A percentile compares a stretch with the other conserved stretches of the same genome.
These are phyloP conservation scores for Otatea glauca DNA, from an alignment of 176 grass and related monocot genomes.

Conservation along the genomic window DNA sequence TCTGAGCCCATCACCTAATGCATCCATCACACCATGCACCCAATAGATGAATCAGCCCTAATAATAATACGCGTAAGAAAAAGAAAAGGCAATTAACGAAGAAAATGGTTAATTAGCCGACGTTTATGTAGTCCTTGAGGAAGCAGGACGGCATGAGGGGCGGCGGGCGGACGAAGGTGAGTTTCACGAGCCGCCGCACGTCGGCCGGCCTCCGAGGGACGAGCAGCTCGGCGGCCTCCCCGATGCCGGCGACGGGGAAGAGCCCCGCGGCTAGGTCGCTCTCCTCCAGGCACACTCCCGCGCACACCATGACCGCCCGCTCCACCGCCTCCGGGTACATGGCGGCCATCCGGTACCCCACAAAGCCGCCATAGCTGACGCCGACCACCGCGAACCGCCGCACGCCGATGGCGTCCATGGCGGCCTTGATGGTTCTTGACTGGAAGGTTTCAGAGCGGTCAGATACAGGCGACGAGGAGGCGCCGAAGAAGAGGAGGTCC, in stretches of 20 bases:
- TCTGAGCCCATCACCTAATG: conserved; percentile 76
- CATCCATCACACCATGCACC: background rate
- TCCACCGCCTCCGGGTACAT: conserved; percentile 70
- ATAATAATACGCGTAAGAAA: background rate
- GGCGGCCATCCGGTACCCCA: conserved; percentile 72
- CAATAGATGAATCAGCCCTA: background rate
- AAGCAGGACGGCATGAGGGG: conserved; percentile 77
- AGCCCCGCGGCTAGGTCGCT: conserved; percentile 58
- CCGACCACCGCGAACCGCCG: conserved; percentile 65
- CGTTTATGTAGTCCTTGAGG: conserved; percentile 76
- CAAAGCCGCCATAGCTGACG: conserved; percentile 86
- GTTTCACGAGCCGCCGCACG: conserved; percentile 61
- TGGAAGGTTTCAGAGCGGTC: conserved; percentile 77
- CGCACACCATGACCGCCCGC: conserved; percentile 53
- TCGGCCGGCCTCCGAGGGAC: conserved; percentile 63
- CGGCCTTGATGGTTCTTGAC: conserved; percentile 57
- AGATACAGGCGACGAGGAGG: conserved; percentile 46
- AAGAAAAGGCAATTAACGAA: background rate
- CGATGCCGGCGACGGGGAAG: conserved; percentile 62
- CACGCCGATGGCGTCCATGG: conserved; percentile 67
- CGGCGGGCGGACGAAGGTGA: conserved; percentile 75
- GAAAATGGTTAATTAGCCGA: background rate
- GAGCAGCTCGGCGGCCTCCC: conserved; percentile 69
- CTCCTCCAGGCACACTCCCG: conserved; percentile 80
- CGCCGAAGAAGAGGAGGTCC: conserved; percentile 92